phyloP scores from a whole-genome alignment of 306 rosid species.

The Vachellia pachyceras region DNA sequence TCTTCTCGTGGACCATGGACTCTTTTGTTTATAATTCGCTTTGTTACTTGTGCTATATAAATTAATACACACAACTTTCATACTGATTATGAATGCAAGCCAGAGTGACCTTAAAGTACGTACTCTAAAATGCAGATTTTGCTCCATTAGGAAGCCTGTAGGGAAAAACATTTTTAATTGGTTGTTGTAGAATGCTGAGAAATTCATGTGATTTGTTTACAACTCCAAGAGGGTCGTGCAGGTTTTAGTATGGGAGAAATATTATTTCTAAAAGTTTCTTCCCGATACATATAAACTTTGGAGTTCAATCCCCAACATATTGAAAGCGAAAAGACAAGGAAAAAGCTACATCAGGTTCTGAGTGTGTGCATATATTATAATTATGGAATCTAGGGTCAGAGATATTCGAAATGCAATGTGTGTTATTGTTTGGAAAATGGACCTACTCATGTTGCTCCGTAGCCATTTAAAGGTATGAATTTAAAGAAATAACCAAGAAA shows the following conservation, averaged over 20 bases:
- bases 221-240: constrained; percentile 2
- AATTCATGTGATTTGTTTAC: constrained; percentile 8
- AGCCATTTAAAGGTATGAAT: not conserved
- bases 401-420: not conserved
- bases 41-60: constrained; percentile 6
- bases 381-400: constrained; percentile 2
- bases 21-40: constrained; percentile 41
- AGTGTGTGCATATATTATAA: not conserved
- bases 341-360: not conserved
- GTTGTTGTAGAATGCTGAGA: not conserved
- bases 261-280: not conserved
- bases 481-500: not conserved
- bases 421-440: not conserved
- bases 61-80: constrained; percentile 23
- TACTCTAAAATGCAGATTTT: constrained; percentile 14
- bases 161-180: not conserved
- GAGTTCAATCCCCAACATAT: not conserved
- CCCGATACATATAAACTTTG: not conserved
- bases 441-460: not conserved
- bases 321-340: not conserved
- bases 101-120: not conserved
- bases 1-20: constrained; percentile 36
- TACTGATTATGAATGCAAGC: constrained; percentile 23
- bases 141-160: constrained; percentile 3
- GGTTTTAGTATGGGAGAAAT: not conserved